phyloP scores from a whole-genome alignment of 768 basidiomycete genomes.

The Boletus speciosus region DNA sequence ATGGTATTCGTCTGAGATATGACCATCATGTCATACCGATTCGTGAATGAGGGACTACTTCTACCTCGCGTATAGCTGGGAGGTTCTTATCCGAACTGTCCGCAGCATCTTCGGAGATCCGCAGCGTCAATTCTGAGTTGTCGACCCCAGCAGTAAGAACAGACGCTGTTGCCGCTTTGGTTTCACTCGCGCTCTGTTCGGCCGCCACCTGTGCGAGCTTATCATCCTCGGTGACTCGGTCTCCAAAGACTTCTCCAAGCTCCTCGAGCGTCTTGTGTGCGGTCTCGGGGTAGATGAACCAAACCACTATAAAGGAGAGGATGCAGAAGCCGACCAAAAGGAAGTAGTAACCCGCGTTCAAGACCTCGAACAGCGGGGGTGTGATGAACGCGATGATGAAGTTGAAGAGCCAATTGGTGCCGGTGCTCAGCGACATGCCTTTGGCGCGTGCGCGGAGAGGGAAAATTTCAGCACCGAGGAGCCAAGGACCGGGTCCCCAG shows the following conservation, averaged over 20 bases:
- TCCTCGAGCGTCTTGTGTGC: conserved; percentile 45
- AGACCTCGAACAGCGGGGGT: conserved; percentile 55
- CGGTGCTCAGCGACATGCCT: conserved; percentile 36
- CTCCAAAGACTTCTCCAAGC: conserved; percentile 48
- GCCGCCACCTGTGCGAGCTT: conserved; percentile 12
- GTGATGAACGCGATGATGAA: conserved; percentile 46
- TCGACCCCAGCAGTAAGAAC: conserved; percentile 15
- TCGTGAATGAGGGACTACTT: conserved; percentile 10
- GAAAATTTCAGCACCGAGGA: conserved; percentile 51
- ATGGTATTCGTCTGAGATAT: background rate
- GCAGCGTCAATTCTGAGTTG: conserved; percentile 27
- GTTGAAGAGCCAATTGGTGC: conserved; percentile 34
- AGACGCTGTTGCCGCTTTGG: conserved; percentile 11
- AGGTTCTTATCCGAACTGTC: conserved; percentile 19
- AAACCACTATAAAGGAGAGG: conserved; percentile 44
- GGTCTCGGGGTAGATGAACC: conserved; percentile 49
- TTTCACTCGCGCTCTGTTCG: conserved; percentile 10
- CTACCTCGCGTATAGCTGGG: conserved; percentile 12
- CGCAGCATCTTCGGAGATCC: conserved; percentile 15
- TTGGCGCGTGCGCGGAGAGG: conserved; percentile 38
- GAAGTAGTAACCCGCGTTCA: conserved; percentile 50
- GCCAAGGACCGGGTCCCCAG: conserved; percentile 55
- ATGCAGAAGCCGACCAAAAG: conserved; percentile 45
- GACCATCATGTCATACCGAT: conserved; percentile 3
- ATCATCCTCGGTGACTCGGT: conserved; percentile 28